Evolutionary conservation across 768 basidiomycete genomes (phyloP).

Genomic region (Termitomyces sp.): DNA sequence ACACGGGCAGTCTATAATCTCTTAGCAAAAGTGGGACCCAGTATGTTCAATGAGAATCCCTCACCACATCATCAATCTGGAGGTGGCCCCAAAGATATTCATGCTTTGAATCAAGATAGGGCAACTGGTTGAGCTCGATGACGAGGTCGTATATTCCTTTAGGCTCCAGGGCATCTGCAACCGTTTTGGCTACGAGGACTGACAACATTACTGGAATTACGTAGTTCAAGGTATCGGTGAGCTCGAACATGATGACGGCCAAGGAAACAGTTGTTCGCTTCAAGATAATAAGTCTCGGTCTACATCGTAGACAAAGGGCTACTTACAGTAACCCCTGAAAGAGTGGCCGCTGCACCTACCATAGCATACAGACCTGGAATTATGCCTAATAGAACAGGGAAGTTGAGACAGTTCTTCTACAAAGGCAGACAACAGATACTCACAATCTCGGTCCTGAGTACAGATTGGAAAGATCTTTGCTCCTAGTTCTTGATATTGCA

Average conservation of each 20-base stretch:
- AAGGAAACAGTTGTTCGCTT: slow-evolving; percentile 88
- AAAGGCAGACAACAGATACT: slow-evolving; percentile 11
- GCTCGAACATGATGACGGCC: slow-evolving; percentile 93
- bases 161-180: slow-evolving; percentile 83
- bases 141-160: slow-evolving; percentile 97
- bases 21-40: not conserved
- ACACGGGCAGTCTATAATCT: slow-evolving; percentile 54
- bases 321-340: slow-evolving; percentile 92
- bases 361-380: slow-evolving; percentile 92
- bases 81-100: slow-evolving; percentile 83
- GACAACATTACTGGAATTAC: slow-evolving; percentile 85
- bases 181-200: slow-evolving; percentile 86
- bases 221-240: slow-evolving; percentile 91
- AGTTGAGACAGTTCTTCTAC: not conserved
- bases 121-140: slow-evolving; percentile 87
- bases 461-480: slow-evolving; percentile 63
- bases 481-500: slow-evolving; percentile 59
- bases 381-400: slow-evolving; percentile 36
- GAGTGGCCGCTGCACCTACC: slow-evolving; percentile 90
- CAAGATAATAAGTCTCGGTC: slow-evolving; percentile 1
- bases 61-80: slow-evolving; percentile 73
- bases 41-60: slow-evolving; percentile 21
- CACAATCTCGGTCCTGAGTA: slow-evolving; percentile 59
- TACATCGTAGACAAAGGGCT: slow-evolving; percentile 1
- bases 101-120: slow-evolving; percentile 88